Base-by-base conservation (phyloP, 768 basidiomycete species). In the Lentinula edodes region DNA sequence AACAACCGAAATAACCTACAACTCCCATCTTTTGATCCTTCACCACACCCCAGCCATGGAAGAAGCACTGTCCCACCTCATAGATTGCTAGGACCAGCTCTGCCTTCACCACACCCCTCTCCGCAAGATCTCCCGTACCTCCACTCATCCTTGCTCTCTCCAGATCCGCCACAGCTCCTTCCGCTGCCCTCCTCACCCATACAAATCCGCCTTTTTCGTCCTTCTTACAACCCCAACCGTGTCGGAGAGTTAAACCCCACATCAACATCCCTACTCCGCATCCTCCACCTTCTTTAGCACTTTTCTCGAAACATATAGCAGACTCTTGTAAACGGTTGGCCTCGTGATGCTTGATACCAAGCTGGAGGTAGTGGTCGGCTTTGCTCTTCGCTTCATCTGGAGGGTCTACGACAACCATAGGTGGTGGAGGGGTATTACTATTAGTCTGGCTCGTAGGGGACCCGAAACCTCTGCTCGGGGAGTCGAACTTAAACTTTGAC, bases 21-120 rank as follows among this genome's bases (percentile, higher is more conserved):
- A 93, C 86, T 6, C 84, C 91, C 91, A 95, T 92, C 79, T 89
- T 91, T 76, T 90, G 88, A 72, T 95, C 91, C 71, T 92, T 91
- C 34, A 75, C 69, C 12, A 93, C 87, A 7, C 94, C 94, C 93
- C 93, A 95, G 1, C 93, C 94, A 56, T 93, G 91, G 70, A 90
- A 91, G 74, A 94, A 96, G 70, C 91, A 93, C 72, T 93, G 91
- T 0, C 91, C 94, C 4, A 95, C 91, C 74, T 95, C 94, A 69
- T 94, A 92, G 51, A 95, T 90, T 0, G 94, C 92, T 20, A 95
- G 78, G 18, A 94, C 87, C 13, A 96, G 82, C 72, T 95, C 93
- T 23, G 80, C 84, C 86, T 93, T 64, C 12, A 52, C 46, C 46
- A 23, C 52, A 38, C 39, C 59, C 58, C 35, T 59, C 32, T 36